Percentiles rank a stretch among this genome's conserved stretches.
These are phyloP conservation scores for Poa pratensis DNA, from an alignment of 176 grass and related monocot genomes.

Conservation along the genomic window DNA sequence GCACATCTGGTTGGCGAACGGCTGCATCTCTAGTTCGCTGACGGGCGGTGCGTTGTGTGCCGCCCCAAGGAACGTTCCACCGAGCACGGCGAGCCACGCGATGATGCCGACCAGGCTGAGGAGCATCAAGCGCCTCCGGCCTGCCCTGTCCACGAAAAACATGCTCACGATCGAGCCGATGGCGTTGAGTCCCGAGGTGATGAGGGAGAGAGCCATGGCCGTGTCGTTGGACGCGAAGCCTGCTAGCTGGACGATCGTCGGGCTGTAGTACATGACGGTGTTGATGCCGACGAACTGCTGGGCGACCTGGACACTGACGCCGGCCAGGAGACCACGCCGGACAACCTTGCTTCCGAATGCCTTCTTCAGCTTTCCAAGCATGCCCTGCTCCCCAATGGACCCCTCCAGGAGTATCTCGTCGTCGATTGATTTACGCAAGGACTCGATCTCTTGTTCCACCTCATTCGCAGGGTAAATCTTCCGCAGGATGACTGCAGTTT, in stretches of 20 bases:
- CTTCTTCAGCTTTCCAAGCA: conserved; percentile 68
- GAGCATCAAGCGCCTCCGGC: conserved; percentile 77
- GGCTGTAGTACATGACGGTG: conserved; percentile 99
- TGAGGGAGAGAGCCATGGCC: conserved; percentile 78
- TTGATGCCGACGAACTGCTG: conserved; percentile 98
- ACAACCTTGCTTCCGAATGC: conserved; percentile 72
- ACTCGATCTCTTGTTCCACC: conserved; percentile 91
- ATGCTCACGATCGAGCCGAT: conserved; percentile 87
- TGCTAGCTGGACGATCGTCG: conserved; percentile 90
- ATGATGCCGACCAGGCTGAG: conserved; percentile 83
- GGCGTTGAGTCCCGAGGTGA: conserved; percentile 88
- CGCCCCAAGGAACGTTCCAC: conserved; percentile 66
- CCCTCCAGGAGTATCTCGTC: conserved; percentile 80
- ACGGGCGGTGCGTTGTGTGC: conserved; percentile 65
- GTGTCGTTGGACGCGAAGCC: conserved; percentile 89
- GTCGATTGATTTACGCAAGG: conserved; percentile 70
- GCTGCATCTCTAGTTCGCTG: conserved; percentile 43
- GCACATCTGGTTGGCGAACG: conserved; percentile 68
- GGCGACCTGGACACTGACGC: conserved; percentile 79
- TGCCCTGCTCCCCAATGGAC: conserved; percentile 59
- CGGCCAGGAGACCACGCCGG: conserved; percentile 75
- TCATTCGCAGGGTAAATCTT: conserved; percentile 88
- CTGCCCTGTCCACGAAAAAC: conserved; percentile 85
- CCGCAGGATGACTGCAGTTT: conserved; percentile 69
- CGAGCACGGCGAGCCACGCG: conserved; percentile 63